phyloP scores from a whole-genome alignment of 345 rosid genomes.

The Aethionema arabicum region DNA sequence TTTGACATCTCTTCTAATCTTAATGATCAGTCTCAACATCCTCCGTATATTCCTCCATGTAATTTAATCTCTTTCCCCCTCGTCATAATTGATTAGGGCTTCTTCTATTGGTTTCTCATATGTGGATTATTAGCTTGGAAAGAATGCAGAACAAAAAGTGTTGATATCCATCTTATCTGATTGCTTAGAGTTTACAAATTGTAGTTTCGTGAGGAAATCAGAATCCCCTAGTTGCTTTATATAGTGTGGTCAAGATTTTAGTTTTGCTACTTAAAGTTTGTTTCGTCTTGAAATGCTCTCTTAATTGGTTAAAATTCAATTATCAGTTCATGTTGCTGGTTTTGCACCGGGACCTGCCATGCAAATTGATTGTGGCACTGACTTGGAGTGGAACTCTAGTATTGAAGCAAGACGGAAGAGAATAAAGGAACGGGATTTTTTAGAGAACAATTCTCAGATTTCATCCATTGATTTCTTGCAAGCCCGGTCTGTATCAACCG shows the following conservation, averaged over 20 bases:
- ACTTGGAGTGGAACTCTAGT: conserved; percentile 60
- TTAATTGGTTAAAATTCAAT: conserved; percentile 1
- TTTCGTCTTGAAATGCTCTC: background rate
- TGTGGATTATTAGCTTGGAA: background rate
- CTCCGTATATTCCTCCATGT: conserved; percentile 87
- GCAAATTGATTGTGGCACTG: conserved; percentile 54
- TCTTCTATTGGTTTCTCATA: background rate
- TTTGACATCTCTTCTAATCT: conserved; percentile 41
- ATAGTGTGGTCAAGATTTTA: too few relatives aligned
- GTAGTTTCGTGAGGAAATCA: background rate
- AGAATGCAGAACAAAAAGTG: background rate
- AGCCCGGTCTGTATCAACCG: conserved; percentile 72
- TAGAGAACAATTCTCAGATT: conserved; percentile 71
- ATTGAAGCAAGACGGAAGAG: conserved; percentile 57
- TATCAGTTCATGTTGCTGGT: conserved; percentile 75
- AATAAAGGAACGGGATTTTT: conserved; percentile 65
- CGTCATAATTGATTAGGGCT: conserved; percentile 1
- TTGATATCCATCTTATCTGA: background rate
- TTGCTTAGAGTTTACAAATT: background rate
- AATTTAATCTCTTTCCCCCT: conserved; percentile 20
- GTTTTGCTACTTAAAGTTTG: background rate
- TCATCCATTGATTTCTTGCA: conserved; percentile 73
- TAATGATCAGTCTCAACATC: conserved; percentile 71
- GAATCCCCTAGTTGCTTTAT: background rate
- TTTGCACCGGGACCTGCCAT: conserved; percentile 67